Conservation (phyloP, 495 filamentous ascomycete species). For the Cudoniella acicularis region DNA sequence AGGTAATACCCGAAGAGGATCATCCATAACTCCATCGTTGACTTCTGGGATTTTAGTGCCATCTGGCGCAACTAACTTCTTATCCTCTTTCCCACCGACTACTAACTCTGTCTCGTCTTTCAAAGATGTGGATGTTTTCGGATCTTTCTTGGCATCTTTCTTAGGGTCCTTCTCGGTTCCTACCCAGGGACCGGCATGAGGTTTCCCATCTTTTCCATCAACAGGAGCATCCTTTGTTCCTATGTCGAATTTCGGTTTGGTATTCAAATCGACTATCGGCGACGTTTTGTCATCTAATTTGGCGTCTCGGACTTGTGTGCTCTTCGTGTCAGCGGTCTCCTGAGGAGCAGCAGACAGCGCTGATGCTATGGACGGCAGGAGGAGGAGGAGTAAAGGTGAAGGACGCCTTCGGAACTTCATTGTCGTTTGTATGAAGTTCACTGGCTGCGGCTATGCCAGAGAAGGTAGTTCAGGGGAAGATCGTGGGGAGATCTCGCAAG, state of each 20-base stretch:
- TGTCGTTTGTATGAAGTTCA: slow-evolving; percentile 21
- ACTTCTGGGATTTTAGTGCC: slow-evolving; percentile 70
- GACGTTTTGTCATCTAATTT: background rate
- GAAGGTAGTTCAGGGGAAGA: background rate
- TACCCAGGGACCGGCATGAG: slow-evolving; percentile 86
- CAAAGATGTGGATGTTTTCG: slow-evolving; percentile 2
- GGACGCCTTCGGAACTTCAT: slow-evolving; percentile 45
- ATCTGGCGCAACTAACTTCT: slow-evolving; percentile 45
- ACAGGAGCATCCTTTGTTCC: slow-evolving; percentile 89
- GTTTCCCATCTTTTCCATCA: slow-evolving; percentile 93
- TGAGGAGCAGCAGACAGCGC: slow-evolving; percentile 24
- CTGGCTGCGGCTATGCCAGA: background rate
- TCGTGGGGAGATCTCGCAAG: background rate
- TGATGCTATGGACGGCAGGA: slow-evolving; percentile 34
- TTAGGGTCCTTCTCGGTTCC: slow-evolving; percentile 56
- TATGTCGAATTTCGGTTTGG: slow-evolving; percentile 28
- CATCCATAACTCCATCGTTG: slow-evolving; percentile 90
- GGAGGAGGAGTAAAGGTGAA: slow-evolving; percentile 42
- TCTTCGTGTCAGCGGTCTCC: slow-evolving; percentile 14
- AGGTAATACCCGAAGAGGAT: slow-evolving; percentile 65
- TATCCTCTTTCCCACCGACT: slow-evolving; percentile 41
- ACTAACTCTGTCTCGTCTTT: slow-evolving; percentile 30
- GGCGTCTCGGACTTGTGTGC: slow-evolving; percentile 24
- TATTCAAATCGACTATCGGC: slow-evolving; percentile 27
- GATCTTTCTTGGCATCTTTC: slow-evolving; percentile 33